These are phyloP conservation scores for Cicer pinnatifidum DNA, from an alignment of 306 rosid genomes.

Conservation along the genomic window DNA sequence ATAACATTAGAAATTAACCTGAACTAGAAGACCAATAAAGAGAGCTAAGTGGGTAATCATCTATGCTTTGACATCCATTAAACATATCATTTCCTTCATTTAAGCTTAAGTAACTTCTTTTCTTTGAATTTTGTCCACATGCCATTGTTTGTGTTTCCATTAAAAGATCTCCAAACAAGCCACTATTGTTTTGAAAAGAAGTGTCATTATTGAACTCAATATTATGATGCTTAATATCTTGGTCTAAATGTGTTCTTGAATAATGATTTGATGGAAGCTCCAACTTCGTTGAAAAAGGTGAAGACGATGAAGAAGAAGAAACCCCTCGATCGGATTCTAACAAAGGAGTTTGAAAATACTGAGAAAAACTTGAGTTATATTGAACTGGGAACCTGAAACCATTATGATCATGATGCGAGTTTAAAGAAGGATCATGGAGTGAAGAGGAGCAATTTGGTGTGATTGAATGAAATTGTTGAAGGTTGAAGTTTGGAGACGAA, in stretches of 20 bases:
- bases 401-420: conserved; percentile 31
- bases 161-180: conserved; percentile 60
- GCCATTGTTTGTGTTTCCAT: conserved; percentile 60
- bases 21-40: conserved; percentile 51
- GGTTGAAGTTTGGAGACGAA: neutral
- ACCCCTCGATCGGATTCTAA: conserved; percentile 46
- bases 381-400: conserved; percentile 59
- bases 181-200: conserved; percentile 37
- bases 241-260: conserved; percentile 44
- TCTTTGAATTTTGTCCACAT: conserved; percentile 47
- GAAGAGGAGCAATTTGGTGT: conserved; percentile 14
- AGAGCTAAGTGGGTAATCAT: conserved; percentile 48
- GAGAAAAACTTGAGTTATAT: conserved; percentile 44
- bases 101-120: conserved; percentile 44
- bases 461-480: conserved; percentile 35
- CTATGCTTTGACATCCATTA: conserved; percentile 52
- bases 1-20: conserved; percentile 27
- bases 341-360: conserved; percentile 48
- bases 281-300: conserved; percentile 45
- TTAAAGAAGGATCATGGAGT: conserved; percentile 14
- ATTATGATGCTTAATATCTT: conserved; percentile 45
- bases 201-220: conserved; percentile 41
- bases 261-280: conserved; percentile 80
- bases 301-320: conserved; percentile 35
- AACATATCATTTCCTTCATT: conserved; percentile 53